A percentile compares a stretch with the other conserved stretches of the same genome.
phyloP scores from a whole-genome alignment of 1,284 basidiomycete species.

The Ganoderma lucidum region DNA sequence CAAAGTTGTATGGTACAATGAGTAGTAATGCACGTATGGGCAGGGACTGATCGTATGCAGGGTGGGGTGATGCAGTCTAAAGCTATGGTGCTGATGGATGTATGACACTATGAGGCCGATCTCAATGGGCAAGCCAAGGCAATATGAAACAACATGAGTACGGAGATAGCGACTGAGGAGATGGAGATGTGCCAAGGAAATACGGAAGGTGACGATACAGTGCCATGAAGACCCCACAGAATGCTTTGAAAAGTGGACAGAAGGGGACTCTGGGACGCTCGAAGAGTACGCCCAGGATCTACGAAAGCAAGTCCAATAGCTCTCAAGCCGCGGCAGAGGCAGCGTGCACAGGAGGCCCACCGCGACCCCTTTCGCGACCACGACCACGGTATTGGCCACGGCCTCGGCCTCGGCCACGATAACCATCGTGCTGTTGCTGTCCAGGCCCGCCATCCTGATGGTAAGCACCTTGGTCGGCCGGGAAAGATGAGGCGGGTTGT shows the following conservation, averaged over 20 bases:
- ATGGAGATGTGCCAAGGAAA: neutral
- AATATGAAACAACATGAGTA: slow-evolving; percentile 2
- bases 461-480: neutral
- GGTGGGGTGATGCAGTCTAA: slow-evolving; percentile 10
- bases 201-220: neutral
- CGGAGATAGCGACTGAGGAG: neutral
- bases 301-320: neutral
- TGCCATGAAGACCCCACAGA: neutral
- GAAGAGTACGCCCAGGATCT: neutral
- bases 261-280: no score
- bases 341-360: slow-evolving; percentile 2
- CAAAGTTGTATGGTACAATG: slow-evolving; percentile 15
- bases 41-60: neutral
- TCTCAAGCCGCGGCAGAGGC: slow-evolving; percentile 1
- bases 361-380: slow-evolving; percentile 44
- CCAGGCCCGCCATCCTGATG: neutral
- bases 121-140: neutral
- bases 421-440: slow-evolving; percentile 10
- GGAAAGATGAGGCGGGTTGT: neutral
- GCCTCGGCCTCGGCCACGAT: slow-evolving; percentile 29
- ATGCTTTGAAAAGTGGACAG: neutral
- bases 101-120: neutral
- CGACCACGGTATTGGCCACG: slow-evolving; percentile 47
- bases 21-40: slow-evolving; percentile 3
- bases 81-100: slow-evolving; percentile 4